phyloP scores from a whole-genome alignment of 108 stramenopile species.

The Skeletonema marinoi region DNA sequence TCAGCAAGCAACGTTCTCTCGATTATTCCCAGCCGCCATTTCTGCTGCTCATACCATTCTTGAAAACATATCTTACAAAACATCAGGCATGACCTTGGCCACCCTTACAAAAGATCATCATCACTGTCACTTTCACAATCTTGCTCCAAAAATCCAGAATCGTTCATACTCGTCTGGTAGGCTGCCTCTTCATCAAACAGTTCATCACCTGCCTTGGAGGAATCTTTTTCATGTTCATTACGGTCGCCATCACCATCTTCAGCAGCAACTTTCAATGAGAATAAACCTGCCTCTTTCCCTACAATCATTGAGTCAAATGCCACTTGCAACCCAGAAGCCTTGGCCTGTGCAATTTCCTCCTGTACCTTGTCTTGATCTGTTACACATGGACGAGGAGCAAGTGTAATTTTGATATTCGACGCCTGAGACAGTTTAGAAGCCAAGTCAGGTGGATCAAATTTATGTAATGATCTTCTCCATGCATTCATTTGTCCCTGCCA shows the following conservation, averaged over 20 bases:
- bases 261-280: constrained; percentile 12
- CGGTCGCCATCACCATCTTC: constrained; percentile 8
- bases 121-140: constrained; percentile 43
- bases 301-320: constrained; percentile 41
- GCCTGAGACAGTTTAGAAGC: background rate
- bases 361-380: constrained; percentile 21
- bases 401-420: constrained; percentile 6
- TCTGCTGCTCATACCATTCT: background rate
- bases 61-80: too few species aligned
- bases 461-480: constrained; percentile 79
- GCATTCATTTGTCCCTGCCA: constrained; percentile 81
- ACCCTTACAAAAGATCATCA: constrained; percentile 42
- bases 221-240: constrained; percentile 4
- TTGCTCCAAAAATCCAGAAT: constrained; percentile 33
- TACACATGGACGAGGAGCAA: constrained; percentile 32
- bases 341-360: constrained; percentile 43
- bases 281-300: constrained; percentile 21
- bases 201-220: background rate
- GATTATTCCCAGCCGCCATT: background rate
- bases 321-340: constrained; percentile 42
- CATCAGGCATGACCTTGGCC: background rate
- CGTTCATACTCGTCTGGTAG: constrained; percentile 27
- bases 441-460: constrained; percentile 78
- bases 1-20: background rate
- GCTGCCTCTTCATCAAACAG: constrained; percentile 45